Base-by-base conservation (phyloP, 2,329 filamentous ascomycete species). In the Penicillium sp. region DNA sequence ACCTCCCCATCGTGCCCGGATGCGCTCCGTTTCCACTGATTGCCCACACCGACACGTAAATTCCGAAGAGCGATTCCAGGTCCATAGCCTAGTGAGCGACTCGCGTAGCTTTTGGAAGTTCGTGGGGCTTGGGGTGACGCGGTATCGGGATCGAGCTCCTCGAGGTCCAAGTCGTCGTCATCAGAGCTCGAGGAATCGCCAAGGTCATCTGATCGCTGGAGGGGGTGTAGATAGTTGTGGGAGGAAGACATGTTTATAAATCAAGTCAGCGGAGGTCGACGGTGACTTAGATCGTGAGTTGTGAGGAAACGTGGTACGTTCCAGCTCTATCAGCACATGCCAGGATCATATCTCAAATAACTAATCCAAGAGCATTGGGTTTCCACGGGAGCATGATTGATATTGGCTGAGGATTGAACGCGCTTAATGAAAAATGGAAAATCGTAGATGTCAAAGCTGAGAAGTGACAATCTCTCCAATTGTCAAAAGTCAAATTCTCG, bases 41-140 rank as follows among this genome's bases (percentile, higher is more conserved):
- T 76, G 67, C 79, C 71, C 55, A 80, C 75, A 22, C 81, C 82
- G 45, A 80, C 78, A 42, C 85, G 78, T 63, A 87, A 69, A 65
- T 84, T 87, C 52, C 77, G 75, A 38, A 81, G 61, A 3, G 79
- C 78, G 55, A 81, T 80, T 11, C 74, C 76, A n/a, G 76, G 74
- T 22, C 73, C 75, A 68, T 75, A 74, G 40, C 69, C 65, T 57
- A 67, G 62, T 60, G 69, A 67, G 48, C 63, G 65, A 14, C 62
- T 58, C 1, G 69, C 57, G 30, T 74, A 73, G 22, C 76, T 75
- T 48, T 68, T 65, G 26, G 73, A 75, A 14, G 58, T 35, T 38
- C 71, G 66, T 26, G 66, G 51, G 8, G 63, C 57, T 38, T 73
- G 66, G 53, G 67, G 55, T 16, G 63, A 59, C 37, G 72, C 58